Evolutionary conservation across 2,329 filamentous ascomycete species (phyloP).

Genomic region (Neoascochyta sp.): DNA sequence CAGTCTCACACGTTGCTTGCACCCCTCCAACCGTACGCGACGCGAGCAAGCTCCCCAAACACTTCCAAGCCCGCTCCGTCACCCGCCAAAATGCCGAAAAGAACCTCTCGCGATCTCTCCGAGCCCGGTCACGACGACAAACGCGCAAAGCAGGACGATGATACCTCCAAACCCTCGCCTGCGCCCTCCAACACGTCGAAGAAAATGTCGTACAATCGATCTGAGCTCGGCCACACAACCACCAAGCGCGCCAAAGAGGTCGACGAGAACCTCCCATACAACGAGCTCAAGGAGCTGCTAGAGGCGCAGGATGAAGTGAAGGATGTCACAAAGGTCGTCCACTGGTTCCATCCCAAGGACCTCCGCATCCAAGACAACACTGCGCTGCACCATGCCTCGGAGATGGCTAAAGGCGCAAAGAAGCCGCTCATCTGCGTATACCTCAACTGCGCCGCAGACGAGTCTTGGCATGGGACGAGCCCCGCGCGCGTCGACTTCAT

Average conservation of each 20-base stretch:
- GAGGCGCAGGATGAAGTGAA: constrained; percentile 39
- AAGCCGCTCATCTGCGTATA: constrained; percentile 47
- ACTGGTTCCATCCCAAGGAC: constrained; percentile 54
- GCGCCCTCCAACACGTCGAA: constrained; percentile 31
- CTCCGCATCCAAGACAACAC: constrained; percentile 50
- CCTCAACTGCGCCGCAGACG: constrained; percentile 46
- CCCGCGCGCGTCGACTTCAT: constrained; percentile 50
- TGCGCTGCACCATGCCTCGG: constrained; percentile 45
- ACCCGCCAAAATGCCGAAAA: no score
- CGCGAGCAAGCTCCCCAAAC: no score
- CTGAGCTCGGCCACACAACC: constrained; percentile 43
- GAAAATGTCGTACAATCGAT: constrained; percentile 27
- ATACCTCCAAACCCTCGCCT: no score
- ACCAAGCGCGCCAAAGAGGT: constrained; percentile 51
- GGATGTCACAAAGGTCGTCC: constrained; percentile 43
- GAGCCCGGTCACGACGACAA: no score
- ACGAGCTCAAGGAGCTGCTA: constrained; percentile 41
- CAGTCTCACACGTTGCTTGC: no score
- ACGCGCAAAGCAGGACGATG: no score
- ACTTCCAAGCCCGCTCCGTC: no score
- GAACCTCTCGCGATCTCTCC: no score
- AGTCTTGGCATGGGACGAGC: constrained; percentile 51
- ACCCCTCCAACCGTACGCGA: no score
- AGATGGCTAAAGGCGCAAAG: constrained; percentile 45
- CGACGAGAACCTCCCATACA: constrained; percentile 45